Evolutionary conservation across 2,329 filamentous ascomycete genomes (phyloP), one percentile per base, ranked within the genome.

Genomic region (Colletotrichum sp.): DNA sequence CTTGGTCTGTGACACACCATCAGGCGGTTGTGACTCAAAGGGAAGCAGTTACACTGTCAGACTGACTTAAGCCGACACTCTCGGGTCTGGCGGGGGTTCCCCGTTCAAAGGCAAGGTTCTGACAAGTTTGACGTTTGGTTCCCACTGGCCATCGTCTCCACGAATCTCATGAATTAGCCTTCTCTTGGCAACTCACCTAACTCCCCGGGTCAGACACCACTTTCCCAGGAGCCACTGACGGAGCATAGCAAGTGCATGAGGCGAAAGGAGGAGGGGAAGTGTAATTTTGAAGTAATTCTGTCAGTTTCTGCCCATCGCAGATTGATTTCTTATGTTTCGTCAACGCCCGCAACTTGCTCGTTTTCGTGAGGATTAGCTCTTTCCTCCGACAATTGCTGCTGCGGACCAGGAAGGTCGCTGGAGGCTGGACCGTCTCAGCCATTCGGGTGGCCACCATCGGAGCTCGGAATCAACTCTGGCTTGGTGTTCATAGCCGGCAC

Each of bases 81-180:
- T 48, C 28, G 52, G 48, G 48, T 65, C 34, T 21, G 14, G 43
- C 43, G 43, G 43, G 26, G 67, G 48, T 24, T 57, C 24, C n/a
- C 30, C 57, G 30, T 36, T 59, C 24, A n/a, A 52, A 26, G 57
- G 28, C 21, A 34, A 73, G 39, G 32, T 64, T 64, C 57, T 73
- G 71, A 70, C 64, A 64, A 73, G 59, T 36, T 63, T 73, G 64
- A 63, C 71, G 28, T 18, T 73, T 64, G 18, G 24, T 73, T 70
- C 39, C 21, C 39, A 48, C 57, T 64, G 32, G 34, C 18, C 26
- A 8, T 57, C 16, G 12, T 48, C 26, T 34, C 18, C 34, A 4
- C n/a, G 30, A 7, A 48, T 24, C 48, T 60, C 13, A 8, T 13
- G 21, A 26, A 43, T 60, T 39, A 52, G 48, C 8, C 60, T 66